These are phyloP conservation scores for Triangularia verruculosa DNA, from an alignment of 2,329 filamentous ascomycete species.

Conservation along the genomic window DNA sequence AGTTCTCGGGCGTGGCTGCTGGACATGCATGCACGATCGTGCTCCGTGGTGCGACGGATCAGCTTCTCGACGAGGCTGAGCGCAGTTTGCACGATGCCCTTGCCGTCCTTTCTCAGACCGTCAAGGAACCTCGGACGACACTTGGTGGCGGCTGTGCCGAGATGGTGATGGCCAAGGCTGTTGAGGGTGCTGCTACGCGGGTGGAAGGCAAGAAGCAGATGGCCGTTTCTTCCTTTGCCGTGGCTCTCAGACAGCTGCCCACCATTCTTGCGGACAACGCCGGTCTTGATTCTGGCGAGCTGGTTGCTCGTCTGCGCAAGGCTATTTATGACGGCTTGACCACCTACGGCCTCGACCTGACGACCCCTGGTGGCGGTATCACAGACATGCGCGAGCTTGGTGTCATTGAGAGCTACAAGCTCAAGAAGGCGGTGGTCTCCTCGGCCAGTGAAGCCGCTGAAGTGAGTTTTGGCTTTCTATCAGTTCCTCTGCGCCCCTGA, in stretches of 20 bases:
- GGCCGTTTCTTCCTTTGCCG: constrained; percentile 85
- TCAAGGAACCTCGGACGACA: constrained; percentile 89
- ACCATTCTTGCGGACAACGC: constrained; percentile 98
- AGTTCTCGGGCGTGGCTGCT: constrained; percentile 92
- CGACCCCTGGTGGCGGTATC: constrained; percentile 86
- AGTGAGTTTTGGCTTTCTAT: constrained; percentile 51
- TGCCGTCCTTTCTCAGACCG: constrained; percentile 93
- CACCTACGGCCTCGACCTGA: constrained; percentile 84
- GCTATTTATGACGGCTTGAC: constrained; percentile 93
- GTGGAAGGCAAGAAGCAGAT: constrained; percentile 96
- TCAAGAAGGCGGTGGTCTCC: constrained; percentile 96
- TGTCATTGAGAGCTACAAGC: constrained; percentile 96
- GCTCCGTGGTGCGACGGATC: constrained; percentile 90
- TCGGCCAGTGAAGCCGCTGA: constrained; percentile 96
- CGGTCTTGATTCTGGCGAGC: constrained; percentile 89
- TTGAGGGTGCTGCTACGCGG: constrained; percentile 88
- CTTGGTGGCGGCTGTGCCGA: constrained; percentile 94
- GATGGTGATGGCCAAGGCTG: constrained; percentile 99
- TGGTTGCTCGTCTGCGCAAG: constrained; percentile 87
- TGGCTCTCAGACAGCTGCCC: constrained; percentile 85
- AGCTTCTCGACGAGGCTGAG: constrained; percentile 95
- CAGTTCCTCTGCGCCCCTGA: not conserved
- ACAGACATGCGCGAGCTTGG: constrained; percentile 94
- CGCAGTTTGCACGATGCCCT: constrained; percentile 93
- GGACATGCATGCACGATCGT: constrained; percentile 96